Evolutionary conservation across 2,329 filamentous ascomycete genomes (phyloP).

Genomic region (Aspergillus thermomutatus): DNA sequence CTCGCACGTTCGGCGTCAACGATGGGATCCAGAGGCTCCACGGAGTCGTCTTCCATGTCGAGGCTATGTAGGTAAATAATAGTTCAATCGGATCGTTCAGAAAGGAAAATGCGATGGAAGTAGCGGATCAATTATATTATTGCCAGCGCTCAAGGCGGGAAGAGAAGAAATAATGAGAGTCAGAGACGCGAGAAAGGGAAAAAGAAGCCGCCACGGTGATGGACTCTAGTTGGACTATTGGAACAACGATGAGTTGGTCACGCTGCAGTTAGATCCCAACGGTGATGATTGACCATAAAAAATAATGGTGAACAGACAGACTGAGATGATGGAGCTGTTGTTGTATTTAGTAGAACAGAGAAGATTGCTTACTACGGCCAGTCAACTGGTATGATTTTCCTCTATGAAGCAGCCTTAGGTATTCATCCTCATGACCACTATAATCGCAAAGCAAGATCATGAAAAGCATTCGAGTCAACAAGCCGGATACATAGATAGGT

Average conservation of each 20-base stretch:
- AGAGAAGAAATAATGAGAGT: conserved; percentile 5
- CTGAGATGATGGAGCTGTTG: background rate
- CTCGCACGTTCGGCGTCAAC: conserved; percentile 40
- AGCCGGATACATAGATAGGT: background rate
- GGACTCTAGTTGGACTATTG: background rate
- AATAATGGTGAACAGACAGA: background rate
- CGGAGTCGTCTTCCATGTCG: conserved; percentile 2
- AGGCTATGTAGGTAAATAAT: background rate
- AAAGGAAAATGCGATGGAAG: conserved; percentile 4
- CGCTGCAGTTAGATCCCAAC: background rate
- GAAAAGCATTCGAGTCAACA: background rate
- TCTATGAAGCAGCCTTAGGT: background rate
- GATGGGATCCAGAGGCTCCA: conserved; percentile 23
- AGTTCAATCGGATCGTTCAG: conserved; percentile 11
- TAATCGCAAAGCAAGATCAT: background rate
- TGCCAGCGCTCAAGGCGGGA: conserved; percentile 23
- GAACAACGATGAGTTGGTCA: background rate
- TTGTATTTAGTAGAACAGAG: background rate
- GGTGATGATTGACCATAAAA: background rate
- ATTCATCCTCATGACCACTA: background rate
- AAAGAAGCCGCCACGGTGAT: background rate
- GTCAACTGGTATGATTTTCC: background rate
- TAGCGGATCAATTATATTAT: conserved; percentile 2
- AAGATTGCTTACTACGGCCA: background rate
- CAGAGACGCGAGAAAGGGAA: background rate